Conservation (phyloP, 352 stramenopile species). For the Phytophthora sp. region DNA sequence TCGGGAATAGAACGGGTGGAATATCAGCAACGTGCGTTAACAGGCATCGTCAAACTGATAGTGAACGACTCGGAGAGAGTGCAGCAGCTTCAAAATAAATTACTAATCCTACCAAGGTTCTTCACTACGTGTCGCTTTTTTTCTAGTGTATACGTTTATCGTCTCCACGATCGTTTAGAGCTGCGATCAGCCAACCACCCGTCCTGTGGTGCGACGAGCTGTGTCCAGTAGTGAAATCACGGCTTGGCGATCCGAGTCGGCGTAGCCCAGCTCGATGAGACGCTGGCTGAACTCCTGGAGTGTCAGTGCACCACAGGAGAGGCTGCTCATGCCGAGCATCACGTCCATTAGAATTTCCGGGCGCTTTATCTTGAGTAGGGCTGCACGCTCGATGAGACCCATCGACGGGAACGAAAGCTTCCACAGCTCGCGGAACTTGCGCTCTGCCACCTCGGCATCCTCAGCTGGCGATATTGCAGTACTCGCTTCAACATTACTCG, state of each 20-base stretch:
- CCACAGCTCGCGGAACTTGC: slow-evolving; percentile 80
- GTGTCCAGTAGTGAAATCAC: slow-evolving; percentile 67
- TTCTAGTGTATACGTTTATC: slow-evolving; percentile 35
- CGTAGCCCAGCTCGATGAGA: slow-evolving; percentile 69
- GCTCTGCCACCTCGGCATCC: slow-evolving; percentile 38
- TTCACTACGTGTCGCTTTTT: slow-evolving; percentile 26
- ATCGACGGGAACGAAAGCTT: slow-evolving; percentile 79
- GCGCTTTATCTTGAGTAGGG: slow-evolving; percentile 68
- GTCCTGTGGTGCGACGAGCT: slow-evolving; percentile 36
- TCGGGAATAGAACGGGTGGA: slow-evolving; percentile 13
- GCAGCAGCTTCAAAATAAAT: slow-evolving; percentile 48
- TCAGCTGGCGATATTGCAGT: slow-evolving; percentile 16
- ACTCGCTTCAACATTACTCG: slow-evolving; percentile 31
- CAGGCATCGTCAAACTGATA: no score
- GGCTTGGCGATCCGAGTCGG: slow-evolving; percentile 56
- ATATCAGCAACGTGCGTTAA: slow-evolving; percentile 9
- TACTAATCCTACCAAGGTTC: slow-evolving; percentile 44
- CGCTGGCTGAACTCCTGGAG: slow-evolving; percentile 60
- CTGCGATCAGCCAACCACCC: slow-evolving; percentile 15
- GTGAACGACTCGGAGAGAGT: slow-evolving; percentile 10
- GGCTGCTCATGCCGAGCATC: slow-evolving; percentile 81
- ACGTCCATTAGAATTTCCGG: slow-evolving; percentile 74
- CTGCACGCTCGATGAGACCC: slow-evolving; percentile 62
- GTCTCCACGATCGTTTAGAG: background rate
- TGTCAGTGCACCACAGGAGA: slow-evolving; percentile 70